These are phyloP conservation scores for Aureobasidium subglaciale DNA, from an alignment of 2,329 filamentous ascomycete species.

Conservation along the genomic window DNA sequence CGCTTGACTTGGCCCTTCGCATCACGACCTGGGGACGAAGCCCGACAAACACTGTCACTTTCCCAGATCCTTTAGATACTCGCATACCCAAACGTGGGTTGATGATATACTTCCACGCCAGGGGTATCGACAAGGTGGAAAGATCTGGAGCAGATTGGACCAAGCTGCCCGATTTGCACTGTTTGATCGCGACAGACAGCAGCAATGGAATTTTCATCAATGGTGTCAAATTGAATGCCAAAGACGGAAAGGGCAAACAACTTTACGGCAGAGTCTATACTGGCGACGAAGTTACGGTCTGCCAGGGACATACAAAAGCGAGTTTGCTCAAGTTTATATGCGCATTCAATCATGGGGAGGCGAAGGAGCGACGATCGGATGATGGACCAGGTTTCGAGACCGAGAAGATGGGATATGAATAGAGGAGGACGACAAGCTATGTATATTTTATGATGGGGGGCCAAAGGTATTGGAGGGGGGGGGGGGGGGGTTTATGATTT, in stretches of 20 bases:
- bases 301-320: slow-evolving; percentile 37
- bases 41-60: slow-evolving; percentile 59
- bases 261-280: slow-evolving; percentile 64
- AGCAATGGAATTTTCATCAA: slow-evolving; percentile 72
- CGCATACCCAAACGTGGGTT: slow-evolving; percentile 78
- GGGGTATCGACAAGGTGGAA: slow-evolving; percentile 54
- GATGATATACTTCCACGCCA: slow-evolving; percentile 67
- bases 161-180: slow-evolving; percentile 49
- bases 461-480: background rate
- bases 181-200: slow-evolving; percentile 73
- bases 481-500: background rate
- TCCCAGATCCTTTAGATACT: slow-evolving; percentile 55
- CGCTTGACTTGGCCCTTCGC: slow-evolving; percentile 58
- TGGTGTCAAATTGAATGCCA: slow-evolving; percentile 55
- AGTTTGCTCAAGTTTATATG: slow-evolving; percentile 34
- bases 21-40: slow-evolving; percentile 73
- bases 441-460: slow-evolving; percentile 2
- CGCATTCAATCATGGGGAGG: slow-evolving; percentile 37
- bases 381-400: slow-evolving; percentile 3
- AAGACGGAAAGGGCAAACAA: slow-evolving; percentile 42
- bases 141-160: slow-evolving; percentile 47
- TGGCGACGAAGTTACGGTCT: slow-evolving; percentile 71
- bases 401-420: slow-evolving; percentile 9
- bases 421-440: background rate
- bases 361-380: slow-evolving; percentile 18